A percentile compares a stretch with the other conserved stretches of the same genome.
Conservation (phyloP, 306 rosid genomes). For the Vigna mungo region DNA sequence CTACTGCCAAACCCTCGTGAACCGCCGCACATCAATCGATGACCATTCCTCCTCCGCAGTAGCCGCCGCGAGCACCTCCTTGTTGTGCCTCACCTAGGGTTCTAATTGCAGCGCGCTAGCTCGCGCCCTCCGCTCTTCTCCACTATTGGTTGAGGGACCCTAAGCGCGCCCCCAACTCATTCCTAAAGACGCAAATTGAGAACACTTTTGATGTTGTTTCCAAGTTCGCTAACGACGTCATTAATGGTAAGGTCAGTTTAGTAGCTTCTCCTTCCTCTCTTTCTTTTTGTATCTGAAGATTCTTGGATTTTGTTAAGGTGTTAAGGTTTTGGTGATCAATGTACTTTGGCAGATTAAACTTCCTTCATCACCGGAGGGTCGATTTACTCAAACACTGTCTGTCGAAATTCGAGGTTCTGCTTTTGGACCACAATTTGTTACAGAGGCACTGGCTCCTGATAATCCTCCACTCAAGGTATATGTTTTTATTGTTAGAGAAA, state of each 20-base stretch:
- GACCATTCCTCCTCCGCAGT: too few relatives aligned
- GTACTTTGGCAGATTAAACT: conserved; percentile 78
- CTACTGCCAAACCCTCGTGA: too few relatives aligned
- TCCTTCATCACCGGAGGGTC: conserved; percentile 73
- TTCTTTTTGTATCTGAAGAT: background rate
- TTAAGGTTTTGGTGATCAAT: background rate
- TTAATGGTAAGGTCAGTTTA: conserved; percentile 89
- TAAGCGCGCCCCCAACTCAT: conserved; percentile 71
- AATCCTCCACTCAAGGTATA: conserved; percentile 95
- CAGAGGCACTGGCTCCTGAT: conserved; percentile 97
- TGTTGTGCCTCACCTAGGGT: too few relatives aligned
- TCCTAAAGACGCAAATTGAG: conserved; percentile 72
- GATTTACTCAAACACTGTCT: conserved; percentile 83
- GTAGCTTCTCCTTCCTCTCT: background rate
- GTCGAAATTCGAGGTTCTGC: conserved; percentile 99
- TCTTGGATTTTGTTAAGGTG: background rate
- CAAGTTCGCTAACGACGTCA: conserved; percentile 73
- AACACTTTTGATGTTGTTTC: conserved; percentile 66
- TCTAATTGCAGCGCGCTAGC: too few relatives aligned
- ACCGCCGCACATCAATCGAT: too few relatives aligned
- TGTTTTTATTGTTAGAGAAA: background rate
- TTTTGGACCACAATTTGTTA: conserved; percentile 98
- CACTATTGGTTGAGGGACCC: conserved; percentile 51
- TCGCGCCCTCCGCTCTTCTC: too few relatives aligned
- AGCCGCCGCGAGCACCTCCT: too few relatives aligned